Conservation (phyloP, 164 flowering plant species). For the Aristolochia contorta region DNA sequence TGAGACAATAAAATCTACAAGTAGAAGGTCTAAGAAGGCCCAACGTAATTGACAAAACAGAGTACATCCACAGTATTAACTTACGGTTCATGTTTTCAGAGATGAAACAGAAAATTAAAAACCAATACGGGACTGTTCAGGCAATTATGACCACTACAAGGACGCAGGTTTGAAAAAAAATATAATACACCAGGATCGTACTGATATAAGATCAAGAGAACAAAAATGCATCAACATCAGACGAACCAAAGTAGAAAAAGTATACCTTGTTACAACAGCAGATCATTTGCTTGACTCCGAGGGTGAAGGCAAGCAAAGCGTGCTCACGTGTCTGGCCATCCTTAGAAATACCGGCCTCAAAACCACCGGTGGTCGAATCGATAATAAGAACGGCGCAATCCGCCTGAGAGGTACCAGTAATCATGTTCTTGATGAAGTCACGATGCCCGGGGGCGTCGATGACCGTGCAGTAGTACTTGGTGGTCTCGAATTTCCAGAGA, state of each 20-base stretch:
- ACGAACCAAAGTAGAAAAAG: neutral
- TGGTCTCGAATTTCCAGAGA: conserved; percentile 11
- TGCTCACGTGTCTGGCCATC: conserved; percentile 92
- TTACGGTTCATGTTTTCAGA: no score
- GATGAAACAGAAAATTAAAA: no score
- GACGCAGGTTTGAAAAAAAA: neutral
- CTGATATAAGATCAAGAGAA: neutral
- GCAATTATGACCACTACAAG: neutral
- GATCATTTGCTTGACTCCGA: conserved; percentile 79
- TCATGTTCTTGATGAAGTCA: conserved; percentile 11
- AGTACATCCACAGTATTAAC: no score
- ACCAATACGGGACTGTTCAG: no score
- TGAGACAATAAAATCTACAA: no score
- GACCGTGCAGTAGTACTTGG: conserved; percentile 13
- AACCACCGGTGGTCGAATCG: conserved; percentile 79
- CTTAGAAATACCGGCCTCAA: conserved; percentile 83
- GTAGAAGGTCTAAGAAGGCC: no score
- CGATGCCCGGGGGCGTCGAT: conserved; percentile 13
- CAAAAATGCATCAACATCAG: neutral
- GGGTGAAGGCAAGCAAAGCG: conserved; percentile 70
- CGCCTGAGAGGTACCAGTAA: conserved; percentile 11
- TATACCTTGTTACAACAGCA: conserved; percentile 77
- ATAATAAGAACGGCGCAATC: conserved; percentile 36
- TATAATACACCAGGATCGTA: neutral
- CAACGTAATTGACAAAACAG: no score